A percentile compares a stretch with the other conserved stretches of the same genome.
These are phyloP conservation scores for Prunus kanzakura DNA, from an alignment of 306 rosid species.

Conservation along the genomic window DNA sequence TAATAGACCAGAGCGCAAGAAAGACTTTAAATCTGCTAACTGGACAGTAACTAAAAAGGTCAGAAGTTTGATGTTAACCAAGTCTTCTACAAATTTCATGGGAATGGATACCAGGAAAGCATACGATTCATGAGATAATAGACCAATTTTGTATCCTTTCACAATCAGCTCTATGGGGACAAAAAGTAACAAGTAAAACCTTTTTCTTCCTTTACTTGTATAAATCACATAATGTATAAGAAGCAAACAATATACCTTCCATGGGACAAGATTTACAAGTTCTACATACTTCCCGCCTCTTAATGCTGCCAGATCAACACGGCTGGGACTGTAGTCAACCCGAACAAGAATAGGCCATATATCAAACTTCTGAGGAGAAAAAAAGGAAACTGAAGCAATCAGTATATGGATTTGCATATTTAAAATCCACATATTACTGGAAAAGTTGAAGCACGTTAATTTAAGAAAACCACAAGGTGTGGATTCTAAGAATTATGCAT, in stretches of 20 bases:
- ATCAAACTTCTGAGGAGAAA: constrained; percentile 75
- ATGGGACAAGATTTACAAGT: constrained; percentile 86
- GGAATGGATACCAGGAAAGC: background rate
- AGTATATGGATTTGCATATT: constrained; percentile 2
- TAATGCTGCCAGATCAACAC: constrained; percentile 84
- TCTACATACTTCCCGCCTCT: constrained; percentile 87
- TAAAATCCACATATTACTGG: background rate
- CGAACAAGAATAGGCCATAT: constrained; percentile 79
- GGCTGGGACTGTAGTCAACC: constrained; percentile 85
- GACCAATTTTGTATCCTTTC: background rate
- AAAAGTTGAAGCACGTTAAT: background rate
- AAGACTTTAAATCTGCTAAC: background rate
- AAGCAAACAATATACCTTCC: constrained; percentile 65
- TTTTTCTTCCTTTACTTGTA: background rate
- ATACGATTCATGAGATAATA: background rate
- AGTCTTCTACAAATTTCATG: background rate
- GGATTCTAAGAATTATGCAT: background rate
- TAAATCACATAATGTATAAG: background rate
- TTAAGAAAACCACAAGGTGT: constrained; percentile 12
- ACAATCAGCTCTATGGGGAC: background rate
- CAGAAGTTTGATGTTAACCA: background rate
- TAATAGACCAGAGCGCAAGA: background rate
- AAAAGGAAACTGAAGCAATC: constrained; percentile 27
- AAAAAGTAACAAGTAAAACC: background rate
- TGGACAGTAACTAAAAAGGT: background rate